Percentiles rank a stretch among this genome's conserved stretches.
Conservation (phyloP, 495 filamentous ascomycete species). For the Lindgomyces ingoldianus region DNA sequence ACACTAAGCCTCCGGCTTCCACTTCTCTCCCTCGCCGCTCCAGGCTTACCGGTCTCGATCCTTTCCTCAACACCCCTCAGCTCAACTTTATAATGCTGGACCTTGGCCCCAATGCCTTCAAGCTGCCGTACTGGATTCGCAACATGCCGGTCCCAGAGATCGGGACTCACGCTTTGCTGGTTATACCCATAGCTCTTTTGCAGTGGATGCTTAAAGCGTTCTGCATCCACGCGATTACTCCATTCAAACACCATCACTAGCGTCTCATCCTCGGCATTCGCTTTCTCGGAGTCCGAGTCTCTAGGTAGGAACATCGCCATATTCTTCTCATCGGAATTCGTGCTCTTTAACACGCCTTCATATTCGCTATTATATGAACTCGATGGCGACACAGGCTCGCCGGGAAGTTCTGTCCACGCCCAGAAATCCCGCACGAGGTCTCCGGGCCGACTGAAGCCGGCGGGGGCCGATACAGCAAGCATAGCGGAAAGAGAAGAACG, state of each 20-base stretch:
- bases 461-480: neutral
- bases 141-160: conserved; percentile 28
- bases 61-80: conserved; percentile 21
- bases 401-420: conserved; percentile 22
- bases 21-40: conserved; percentile 9
- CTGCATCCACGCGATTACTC: conserved; percentile 15
- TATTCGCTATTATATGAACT: conserved; percentile 15
- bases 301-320: conserved; percentile 17
- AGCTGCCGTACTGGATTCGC: conserved; percentile 26
- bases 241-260: conserved; percentile 34
- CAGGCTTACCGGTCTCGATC: neutral
- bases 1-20: conserved; percentile 19
- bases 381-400: conserved; percentile 1
- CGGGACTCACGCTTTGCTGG: neutral
- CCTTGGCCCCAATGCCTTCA: conserved; percentile 20
- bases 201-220: conserved; percentile 28
- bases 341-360: conserved; percentile 14
- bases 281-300: conserved; percentile 7
- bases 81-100: conserved; percentile 19
- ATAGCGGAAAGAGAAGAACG: conserved; percentile 13
- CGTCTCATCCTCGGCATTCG: conserved; percentile 17
- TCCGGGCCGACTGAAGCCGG: conserved; percentile 15
- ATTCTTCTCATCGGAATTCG: conserved; percentile 31
- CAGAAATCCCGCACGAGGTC: conserved; percentile 29
- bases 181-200: conserved; percentile 24